phyloP scores from a whole-genome alignment of 768 basidiomycete species.

The Cyclocybe cylindracea region DNA sequence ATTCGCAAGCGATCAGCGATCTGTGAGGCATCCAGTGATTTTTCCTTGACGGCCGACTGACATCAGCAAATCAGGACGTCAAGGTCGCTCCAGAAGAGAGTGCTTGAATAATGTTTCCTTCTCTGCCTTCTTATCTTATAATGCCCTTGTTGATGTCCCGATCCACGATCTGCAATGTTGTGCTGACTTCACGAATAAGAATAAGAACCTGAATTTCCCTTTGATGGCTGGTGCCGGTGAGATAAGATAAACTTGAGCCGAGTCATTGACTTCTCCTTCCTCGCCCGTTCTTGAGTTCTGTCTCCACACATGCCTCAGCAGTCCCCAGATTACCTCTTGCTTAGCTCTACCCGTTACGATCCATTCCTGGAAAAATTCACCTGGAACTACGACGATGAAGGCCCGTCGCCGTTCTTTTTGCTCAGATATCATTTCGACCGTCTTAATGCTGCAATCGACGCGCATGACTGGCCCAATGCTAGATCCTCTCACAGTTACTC shows the following conservation, averaged over 20 bases:
- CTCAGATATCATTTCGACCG: slow-evolving; percentile 63
- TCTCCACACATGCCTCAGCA: background rate
- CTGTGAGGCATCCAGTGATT: slow-evolving; percentile 12
- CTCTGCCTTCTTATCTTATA: background rate
- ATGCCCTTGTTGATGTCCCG: background rate
- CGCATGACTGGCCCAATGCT: slow-evolving; percentile 52
- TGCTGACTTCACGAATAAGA: background rate
- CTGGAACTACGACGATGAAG: slow-evolving; percentile 63
- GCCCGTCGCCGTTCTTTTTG: slow-evolving; percentile 61
- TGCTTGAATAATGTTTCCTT: background rate
- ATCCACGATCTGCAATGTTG: background rate
- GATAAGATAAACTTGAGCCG: background rate
- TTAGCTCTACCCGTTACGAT: slow-evolving; percentile 67
- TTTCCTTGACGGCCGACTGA: background rate
- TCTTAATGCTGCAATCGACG: slow-evolving; percentile 47
- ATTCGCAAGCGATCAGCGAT: slow-evolving; percentile 9
- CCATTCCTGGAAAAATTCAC: slow-evolving; percentile 36
- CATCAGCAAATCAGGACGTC: no score
- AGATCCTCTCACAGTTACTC: slow-evolving; percentile 36
- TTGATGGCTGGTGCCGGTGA: background rate
- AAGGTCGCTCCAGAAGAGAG: no score
- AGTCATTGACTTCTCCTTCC: background rate
- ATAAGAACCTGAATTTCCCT: background rate
- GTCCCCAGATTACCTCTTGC: slow-evolving; percentile 28
- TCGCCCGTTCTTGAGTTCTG: background rate